These are phyloP conservation scores for Exobasidium rhododendri DNA, from an alignment of 1,284 basidiomycete genomes.

Conservation along the genomic window DNA sequence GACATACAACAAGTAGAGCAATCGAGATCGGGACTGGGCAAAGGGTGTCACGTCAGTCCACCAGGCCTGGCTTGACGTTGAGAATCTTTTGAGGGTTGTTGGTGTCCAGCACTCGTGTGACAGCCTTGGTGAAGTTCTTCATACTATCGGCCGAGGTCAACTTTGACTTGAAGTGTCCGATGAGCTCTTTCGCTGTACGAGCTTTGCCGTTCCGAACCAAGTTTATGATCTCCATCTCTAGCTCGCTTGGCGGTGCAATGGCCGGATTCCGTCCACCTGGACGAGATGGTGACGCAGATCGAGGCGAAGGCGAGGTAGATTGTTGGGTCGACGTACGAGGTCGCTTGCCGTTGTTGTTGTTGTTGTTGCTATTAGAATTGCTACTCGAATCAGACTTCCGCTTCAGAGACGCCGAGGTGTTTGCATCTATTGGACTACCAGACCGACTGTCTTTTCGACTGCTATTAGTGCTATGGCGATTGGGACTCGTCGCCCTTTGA, in stretches of 20 bases:
- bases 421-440: not conserved
- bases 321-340: not conserved
- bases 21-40: no score
- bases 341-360: constrained; percentile 1
- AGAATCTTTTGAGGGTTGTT: constrained; percentile 1
- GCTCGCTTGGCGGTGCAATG: not conserved
- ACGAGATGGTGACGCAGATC: constrained; percentile 9
- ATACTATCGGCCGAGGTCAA: not conserved
- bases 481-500: constrained; percentile 36
- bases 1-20: no score
- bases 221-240: constrained; percentile 7
- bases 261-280: not conserved
- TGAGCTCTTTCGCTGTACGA: constrained; percentile 6
- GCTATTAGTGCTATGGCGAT: not conserved
- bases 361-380: not conserved
- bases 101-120: constrained; percentile 7
- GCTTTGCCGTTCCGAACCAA: constrained; percentile 3
- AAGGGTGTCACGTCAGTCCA: not conserved
- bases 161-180: constrained; percentile 5
- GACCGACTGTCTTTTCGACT: constrained; percentile 12
- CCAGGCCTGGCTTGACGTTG: not conserved
- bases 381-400: constrained; percentile 7
- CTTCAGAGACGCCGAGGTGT: constrained; percentile 2
- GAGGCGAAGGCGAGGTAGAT: not conserved
- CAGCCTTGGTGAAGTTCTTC: not conserved